Evolutionary conservation across 2,329 filamentous ascomycete species (phyloP), one percentile per base, ranked within the genome.

Genomic region (Pochonia chlamydosporia): DNA sequence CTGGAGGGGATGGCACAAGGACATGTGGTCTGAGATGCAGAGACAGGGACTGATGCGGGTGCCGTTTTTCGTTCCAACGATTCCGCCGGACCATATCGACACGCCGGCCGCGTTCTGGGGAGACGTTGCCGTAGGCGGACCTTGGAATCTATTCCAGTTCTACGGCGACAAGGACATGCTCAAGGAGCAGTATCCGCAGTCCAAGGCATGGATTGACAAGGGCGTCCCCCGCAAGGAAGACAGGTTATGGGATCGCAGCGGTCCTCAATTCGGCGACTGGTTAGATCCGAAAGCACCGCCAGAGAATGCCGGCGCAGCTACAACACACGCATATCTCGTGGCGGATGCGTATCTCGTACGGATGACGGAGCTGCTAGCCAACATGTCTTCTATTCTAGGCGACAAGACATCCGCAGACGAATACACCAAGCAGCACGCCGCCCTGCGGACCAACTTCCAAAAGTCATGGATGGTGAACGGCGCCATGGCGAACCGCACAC

Each of bases 1-100:
- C 50, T 71, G 76, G 48, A 55, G 62, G 20, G 65, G 57, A 44
- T 83, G 74, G 78, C 63, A 74, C 20, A 62, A 67, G 44, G 77
- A 80, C 47, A 54, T 78, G 2, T 62, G 59, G 46, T 62, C 58
- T 0, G 63, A 67, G 49, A 58, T 60, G 54, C 55, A 61, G 18
- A 47, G 46, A 2, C 53, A 50, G 23, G 49, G 37, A 4, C 48
- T 42, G 2, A 54, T 44, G 62, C 57, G 55, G 25, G 53, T 62
- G 1, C 57, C 64, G 4, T 55, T 59, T 14, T 57, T 62, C 8
- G 56, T 66, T 10, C 64, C 66, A 0, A 46, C 55, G 4, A 46
- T 63, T 3, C 59, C 59, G 2, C 54, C 51, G 1, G 53, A 58
- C 14, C 55, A 52, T 2, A 37, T 44, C 14, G 49, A 48, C 33